phyloP scores from a whole-genome alignment of 2,329 filamentous ascomycete species.

The Hypoxylon sp. region DNA sequence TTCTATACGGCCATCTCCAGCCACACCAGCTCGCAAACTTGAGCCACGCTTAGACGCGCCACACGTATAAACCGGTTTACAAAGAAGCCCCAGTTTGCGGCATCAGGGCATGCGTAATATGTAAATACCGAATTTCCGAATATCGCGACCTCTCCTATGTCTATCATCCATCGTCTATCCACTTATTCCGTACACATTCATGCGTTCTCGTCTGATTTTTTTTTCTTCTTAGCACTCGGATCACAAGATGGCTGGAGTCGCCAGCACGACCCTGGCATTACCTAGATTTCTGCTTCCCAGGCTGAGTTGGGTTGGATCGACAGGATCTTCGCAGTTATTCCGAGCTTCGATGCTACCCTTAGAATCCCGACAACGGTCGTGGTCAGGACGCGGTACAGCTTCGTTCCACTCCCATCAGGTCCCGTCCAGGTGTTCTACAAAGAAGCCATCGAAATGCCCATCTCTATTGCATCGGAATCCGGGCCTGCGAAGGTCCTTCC shows the following conservation, averaged over 20 bases:
- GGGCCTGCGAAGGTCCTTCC: slow-evolving; percentile 63
- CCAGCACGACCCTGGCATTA: slow-evolving; percentile 50
- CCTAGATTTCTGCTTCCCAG: slow-evolving; percentile 64
- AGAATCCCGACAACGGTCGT: slow-evolving; percentile 29
- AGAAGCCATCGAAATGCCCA: slow-evolving; percentile 7
- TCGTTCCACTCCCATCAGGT: slow-evolving; percentile 39
- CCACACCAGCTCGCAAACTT: slow-evolving; percentile 4
- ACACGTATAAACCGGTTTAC: background rate
- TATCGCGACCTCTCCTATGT: slow-evolving; percentile 16
- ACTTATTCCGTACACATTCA: no score
- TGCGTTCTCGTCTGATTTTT: no score
- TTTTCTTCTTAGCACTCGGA: no score
- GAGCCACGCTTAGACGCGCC: slow-evolving; percentile 7
- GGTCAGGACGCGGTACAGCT: slow-evolving; percentile 32
- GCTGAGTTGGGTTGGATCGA: slow-evolving; percentile 59
- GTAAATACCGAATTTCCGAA: slow-evolving; percentile 18
- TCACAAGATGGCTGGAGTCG: slow-evolving; percentile 41
- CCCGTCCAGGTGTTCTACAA: slow-evolving; percentile 16
- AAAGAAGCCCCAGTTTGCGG: background rate
- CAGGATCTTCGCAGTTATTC: slow-evolving; percentile 41
- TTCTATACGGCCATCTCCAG: slow-evolving; percentile 23
- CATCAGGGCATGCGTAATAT: background rate
- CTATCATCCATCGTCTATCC: background rate
- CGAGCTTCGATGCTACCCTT: slow-evolving; percentile 42
- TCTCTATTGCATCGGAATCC: slow-evolving; percentile 43